Conservation (phyloP, 1,139 yeast genomes). For the Petasospora rhodanensis region DNA sequence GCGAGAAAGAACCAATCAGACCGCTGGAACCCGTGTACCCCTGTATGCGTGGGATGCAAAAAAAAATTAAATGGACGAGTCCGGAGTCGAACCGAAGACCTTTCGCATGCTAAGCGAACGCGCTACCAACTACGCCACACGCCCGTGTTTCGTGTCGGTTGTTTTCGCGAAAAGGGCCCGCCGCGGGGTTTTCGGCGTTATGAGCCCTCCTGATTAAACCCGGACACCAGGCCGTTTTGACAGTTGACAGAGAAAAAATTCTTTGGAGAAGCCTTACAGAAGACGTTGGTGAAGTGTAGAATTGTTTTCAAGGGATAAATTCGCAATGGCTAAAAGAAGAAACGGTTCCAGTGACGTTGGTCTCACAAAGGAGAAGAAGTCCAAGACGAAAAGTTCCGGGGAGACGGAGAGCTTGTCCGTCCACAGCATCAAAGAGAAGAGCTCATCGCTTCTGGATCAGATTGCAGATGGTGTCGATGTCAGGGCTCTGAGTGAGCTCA, state of each 20-base stretch:
- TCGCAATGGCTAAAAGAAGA: conserved; percentile 19
- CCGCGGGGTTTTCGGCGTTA: too few relatives aligned
- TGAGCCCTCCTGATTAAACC: too few relatives aligned
- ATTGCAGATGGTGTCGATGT: conserved; percentile 9
- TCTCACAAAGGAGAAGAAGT: conserved; percentile 9
- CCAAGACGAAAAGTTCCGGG: too few relatives aligned
- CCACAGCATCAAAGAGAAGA: conserved; percentile 14
- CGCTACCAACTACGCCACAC: conserved; percentile 94
- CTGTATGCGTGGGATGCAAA: neutral
- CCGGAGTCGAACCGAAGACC: conserved; percentile 91
- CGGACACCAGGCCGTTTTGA: too few relatives aligned
- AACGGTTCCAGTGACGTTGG: neutral
- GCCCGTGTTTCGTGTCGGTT: conserved; percentile 49
- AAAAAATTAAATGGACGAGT: conserved; percentile 60
- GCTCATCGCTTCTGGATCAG: conserved; percentile 9
- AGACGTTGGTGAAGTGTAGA: too few relatives aligned
- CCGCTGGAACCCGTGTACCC: neutral
- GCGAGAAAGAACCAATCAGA: neutral
- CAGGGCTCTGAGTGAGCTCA: conserved; percentile 6
- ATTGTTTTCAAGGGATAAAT: neutral
- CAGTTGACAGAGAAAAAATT: too few relatives aligned
- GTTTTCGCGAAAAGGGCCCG: too few relatives aligned
- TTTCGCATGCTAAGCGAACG: conserved; percentile 88
- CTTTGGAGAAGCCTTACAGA: too few relatives aligned
- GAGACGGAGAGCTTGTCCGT: too few relatives aligned